A percentile compares a stretch with the other conserved stretches of the same genome.
phyloP scores from a whole-genome alignment of 2,329 filamentous ascomycete genomes.

The Sarocladiaceae sp. region DNA sequence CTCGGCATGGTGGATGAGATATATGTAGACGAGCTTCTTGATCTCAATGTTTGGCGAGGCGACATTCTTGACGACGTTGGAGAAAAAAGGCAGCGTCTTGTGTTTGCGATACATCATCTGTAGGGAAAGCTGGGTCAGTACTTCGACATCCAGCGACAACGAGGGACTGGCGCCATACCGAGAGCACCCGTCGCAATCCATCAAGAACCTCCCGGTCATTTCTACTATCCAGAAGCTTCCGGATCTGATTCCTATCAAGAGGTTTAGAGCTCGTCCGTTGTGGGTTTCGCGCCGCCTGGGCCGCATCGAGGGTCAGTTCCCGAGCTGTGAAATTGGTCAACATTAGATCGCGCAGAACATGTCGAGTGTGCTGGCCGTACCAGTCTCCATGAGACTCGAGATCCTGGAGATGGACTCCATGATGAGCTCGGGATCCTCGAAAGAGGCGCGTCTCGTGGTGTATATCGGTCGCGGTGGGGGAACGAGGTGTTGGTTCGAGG shows the following conservation, averaged over 20 bases:
- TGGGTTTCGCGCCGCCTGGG: slow-evolving; percentile 73
- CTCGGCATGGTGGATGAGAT: slow-evolving; percentile 94
- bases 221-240: slow-evolving; percentile 90
- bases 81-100: slow-evolving; percentile 88
- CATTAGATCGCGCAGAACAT: not conserved
- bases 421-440: slow-evolving; percentile 17
- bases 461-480: slow-evolving; percentile 10
- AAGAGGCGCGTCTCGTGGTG: not conserved
- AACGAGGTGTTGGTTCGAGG: not conserved
- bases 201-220: slow-evolving; percentile 92
- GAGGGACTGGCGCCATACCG: too few relatives aligned
- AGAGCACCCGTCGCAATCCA: slow-evolving; percentile 81
- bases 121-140: slow-evolving; percentile 6
- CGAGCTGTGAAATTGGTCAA: slow-evolving; percentile 58
- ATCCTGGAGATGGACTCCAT: slow-evolving; percentile 98
- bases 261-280: slow-evolving; percentile 51
- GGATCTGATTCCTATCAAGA: slow-evolving; percentile 78
- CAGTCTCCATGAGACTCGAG: slow-evolving; percentile 89
- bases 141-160: too few relatives aligned
- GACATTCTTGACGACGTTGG: slow-evolving; percentile 97
- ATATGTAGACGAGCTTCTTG: slow-evolving; percentile 98
- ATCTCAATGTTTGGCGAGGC: slow-evolving; percentile 91
- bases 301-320: slow-evolving; percentile 95
- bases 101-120: slow-evolving; percentile 95
- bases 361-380: slow-evolving; percentile 47